Evolutionary conservation across 192 early-diverging fungal species (phyloP), one percentile per base, ranked within the genome.

Genomic region (Gamsiella multidivaricata): DNA sequence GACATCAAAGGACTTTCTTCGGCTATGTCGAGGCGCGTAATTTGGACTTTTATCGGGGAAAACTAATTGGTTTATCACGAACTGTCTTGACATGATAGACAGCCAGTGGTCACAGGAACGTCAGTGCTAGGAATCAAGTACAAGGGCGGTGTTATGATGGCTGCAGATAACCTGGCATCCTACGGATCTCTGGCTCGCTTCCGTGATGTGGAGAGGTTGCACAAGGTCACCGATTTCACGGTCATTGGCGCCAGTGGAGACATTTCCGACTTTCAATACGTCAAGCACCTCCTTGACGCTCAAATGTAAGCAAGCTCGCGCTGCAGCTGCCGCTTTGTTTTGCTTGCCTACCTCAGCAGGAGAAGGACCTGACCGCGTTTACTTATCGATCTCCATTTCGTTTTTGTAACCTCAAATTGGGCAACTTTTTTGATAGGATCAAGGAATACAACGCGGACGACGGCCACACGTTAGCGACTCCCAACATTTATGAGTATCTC

Each of bases 121-220:
- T 97, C 96, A 37, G 94, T 98, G 31, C 70, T 99, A 42, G 97
- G 89, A 45, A 86, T 99, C 78, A 93, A 94, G 84, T 99, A 93
- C 89, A 97, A 95, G 80, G 96, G 96, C 65, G 97, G 97, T 57
- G 87, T 99, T 37, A 97, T 99, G 92, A 88, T 99, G 81, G 95
- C 95, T 8, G 93, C 95, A 14, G 97, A 99, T 80, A 95, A 91
- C 70, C 84, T 99, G 53, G 97, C 92, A 32, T 98, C 97, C 17
- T 99, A 96, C 80, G 97, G 97, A 55, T 93, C 92, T 18, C 71
- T 97, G 65, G 93, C 96, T 22, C 91, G 93, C 54, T 97, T 97
- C 91, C 91, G 93, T 55, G 90, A 95, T 72, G 90, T 94, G 46
- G 88, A 95, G 82, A 88, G 97, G 34, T 78, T 99, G 62, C 72